These are phyloP conservation scores for Plasmodium ovale DNA, from an alignment of 169 alveolate species.

Conservation along the genomic window DNA sequence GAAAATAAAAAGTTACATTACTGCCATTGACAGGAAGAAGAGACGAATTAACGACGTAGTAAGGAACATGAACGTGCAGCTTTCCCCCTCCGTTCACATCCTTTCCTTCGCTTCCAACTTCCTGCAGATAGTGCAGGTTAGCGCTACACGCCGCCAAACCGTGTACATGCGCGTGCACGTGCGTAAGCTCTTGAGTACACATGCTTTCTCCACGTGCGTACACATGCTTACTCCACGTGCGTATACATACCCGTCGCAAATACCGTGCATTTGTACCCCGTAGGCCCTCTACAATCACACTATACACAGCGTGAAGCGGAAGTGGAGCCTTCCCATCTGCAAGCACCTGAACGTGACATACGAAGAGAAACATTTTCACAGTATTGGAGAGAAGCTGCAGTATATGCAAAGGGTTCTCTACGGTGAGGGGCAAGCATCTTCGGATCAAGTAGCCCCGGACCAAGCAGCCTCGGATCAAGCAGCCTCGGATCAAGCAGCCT, in stretches of 20 bases:
- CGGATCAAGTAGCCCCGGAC: too few species aligned
- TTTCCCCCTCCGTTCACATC: constrained; percentile 70
- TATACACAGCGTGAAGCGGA: constrained; percentile 40
- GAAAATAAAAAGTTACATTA: constrained; percentile 19
- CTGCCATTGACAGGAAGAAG: constrained; percentile 38
- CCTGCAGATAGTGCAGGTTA: constrained; percentile 71
- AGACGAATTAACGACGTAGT: constrained; percentile 40
- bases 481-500: too few species aligned
- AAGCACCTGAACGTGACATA: constrained; percentile 57
- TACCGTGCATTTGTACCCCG: neutral
- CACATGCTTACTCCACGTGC: neutral
- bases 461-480: too few species aligned
- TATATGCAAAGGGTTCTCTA: constrained; percentile 34
- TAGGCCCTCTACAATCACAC: constrained; percentile 76
- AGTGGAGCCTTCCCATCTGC: constrained; percentile 61
- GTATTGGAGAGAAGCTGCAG: constrained; percentile 12
- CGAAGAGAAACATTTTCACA: constrained; percentile 11
- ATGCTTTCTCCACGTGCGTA: neutral
- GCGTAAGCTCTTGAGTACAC: neutral
- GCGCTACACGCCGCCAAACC: neutral
- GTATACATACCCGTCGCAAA: neutral
- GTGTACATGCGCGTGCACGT: neutral
- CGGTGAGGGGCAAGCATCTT: neutral
- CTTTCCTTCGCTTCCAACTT: constrained; percentile 76
- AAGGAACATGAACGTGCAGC: constrained; percentile 29